Conservation (phyloP, 257 asterid species). For the Plectranthus barbatus region DNA sequence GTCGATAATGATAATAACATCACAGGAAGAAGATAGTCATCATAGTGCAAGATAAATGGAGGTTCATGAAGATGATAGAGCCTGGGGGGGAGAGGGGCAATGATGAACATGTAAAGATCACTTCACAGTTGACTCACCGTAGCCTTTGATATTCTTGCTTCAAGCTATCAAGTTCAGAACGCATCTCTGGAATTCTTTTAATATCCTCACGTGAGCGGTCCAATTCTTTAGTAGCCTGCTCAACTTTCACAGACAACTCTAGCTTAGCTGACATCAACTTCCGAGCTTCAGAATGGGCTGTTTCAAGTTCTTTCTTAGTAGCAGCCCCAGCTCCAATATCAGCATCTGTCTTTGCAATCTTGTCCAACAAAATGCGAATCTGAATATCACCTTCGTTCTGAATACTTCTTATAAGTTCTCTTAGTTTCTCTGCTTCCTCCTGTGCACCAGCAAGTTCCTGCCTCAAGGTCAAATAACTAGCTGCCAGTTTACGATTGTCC, state of each 20-base stretch:
- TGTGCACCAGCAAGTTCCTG: slow-evolving; percentile 53
- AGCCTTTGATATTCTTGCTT: slow-evolving; percentile 57
- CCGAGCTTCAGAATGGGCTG: slow-evolving; percentile 49
- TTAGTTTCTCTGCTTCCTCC: slow-evolving; percentile 45
- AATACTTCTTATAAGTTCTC: slow-evolving; percentile 55
- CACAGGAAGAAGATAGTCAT: not conserved
- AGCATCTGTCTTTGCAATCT: slow-evolving; percentile 54
- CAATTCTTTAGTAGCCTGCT: slow-evolving; percentile 49
- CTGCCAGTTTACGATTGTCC: slow-evolving; percentile 65
- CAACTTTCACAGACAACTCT: slow-evolving; percentile 43
- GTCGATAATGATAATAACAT: not conserved
- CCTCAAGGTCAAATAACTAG: slow-evolving; percentile 47
- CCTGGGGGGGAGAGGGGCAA: no score
- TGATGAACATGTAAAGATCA: no score
- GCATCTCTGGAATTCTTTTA: slow-evolving; percentile 54
- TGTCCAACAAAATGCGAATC: slow-evolving; percentile 56
- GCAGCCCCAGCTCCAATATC: slow-evolving; percentile 43
- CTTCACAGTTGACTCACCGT: slow-evolving; percentile 77
- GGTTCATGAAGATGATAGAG: not conserved
- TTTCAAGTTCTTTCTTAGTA: slow-evolving; percentile 46
- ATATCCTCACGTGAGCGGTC: slow-evolving; percentile 38
- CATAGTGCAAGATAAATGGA: not conserved
- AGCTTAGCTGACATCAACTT: slow-evolving; percentile 43
- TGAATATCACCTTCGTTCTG: slow-evolving; percentile 72
- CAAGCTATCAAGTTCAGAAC: slow-evolving; percentile 48